Percentiles rank a stretch among this genome's conserved stretches.
phyloP scores from a whole-genome alignment of 2,329 filamentous ascomycete genomes.

The Pseudonectria foliicola region DNA sequence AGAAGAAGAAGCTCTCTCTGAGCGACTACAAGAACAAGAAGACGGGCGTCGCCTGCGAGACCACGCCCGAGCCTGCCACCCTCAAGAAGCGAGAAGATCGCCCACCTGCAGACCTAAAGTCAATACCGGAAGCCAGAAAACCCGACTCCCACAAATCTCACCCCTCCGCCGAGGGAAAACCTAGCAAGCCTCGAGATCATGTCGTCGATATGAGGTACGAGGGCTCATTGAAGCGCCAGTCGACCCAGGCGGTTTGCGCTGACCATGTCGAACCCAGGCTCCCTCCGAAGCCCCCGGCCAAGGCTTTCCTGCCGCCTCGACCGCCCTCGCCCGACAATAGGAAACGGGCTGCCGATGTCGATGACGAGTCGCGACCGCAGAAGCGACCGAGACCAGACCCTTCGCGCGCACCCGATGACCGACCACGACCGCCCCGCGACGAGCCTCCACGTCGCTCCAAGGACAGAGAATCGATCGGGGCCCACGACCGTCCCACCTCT shows the following conservation, averaged over 20 bases:
- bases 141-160: conserved; percentile 17
- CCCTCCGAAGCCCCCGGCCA: conserved; percentile 29
- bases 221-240: not conserved
- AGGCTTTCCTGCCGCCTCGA: conserved; percentile 26
- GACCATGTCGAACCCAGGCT: conserved; percentile 22
- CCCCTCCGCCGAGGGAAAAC: conserved; percentile 21
- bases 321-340: conserved; percentile 37
- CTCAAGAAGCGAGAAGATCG: conserved; percentile 28
- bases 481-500: conserved; percentile 22
- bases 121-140: conserved; percentile 16
- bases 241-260: conserved; percentile 1
- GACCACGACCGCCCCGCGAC: conserved; percentile 26
- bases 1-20: conserved; percentile 51
- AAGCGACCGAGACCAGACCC: conserved; percentile 41
- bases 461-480: conserved; percentile 21
- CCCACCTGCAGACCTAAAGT: conserved; percentile 16
- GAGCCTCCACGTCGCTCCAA: conserved; percentile 26
- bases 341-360: conserved; percentile 39
- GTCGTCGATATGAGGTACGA: conserved; percentile 26
- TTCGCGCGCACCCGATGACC: conserved; percentile 25
- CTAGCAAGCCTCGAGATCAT: conserved; percentile 23
- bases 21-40: conserved; percentile 55
- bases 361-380: conserved; percentile 36
- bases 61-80: conserved; percentile 29
- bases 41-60: conserved; percentile 27